Percentiles rank a stretch among this genome's conserved stretches.
phyloP scores from a whole-genome alignment of 2,329 filamentous ascomycete species.

The Paecilomyces niveus region DNA sequence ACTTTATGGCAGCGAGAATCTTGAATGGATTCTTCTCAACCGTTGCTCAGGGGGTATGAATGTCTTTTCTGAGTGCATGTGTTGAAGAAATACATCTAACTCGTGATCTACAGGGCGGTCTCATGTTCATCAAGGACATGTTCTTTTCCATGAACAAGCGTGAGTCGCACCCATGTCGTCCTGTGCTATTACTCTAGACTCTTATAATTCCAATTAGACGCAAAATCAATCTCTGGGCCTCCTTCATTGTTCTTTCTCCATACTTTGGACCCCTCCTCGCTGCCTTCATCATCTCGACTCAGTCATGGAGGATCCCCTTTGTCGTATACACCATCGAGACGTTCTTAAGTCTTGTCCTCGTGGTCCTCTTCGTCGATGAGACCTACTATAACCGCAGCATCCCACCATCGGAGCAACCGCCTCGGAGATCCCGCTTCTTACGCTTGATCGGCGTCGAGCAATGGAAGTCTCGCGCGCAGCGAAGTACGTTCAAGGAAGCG shows the following conservation, averaged over 20 bases:
- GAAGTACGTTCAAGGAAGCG: conserved; percentile 27
- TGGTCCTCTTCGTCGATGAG: conserved; percentile 30
- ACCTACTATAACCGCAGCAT: conserved; percentile 32
- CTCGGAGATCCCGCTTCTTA: conserved; percentile 19
- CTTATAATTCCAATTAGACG: too few relatives aligned
- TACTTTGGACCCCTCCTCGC: conserved; percentile 26
- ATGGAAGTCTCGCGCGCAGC: conserved; percentile 15
- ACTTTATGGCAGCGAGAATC: conserved; percentile 36
- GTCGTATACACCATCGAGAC: conserved; percentile 28
- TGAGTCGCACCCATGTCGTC: too few relatives aligned
- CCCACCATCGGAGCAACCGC: conserved; percentile 21
- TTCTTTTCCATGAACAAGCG: conserved; percentile 36
- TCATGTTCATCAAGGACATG: conserved; percentile 39
- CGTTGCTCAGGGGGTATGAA: conserved; percentile 31
- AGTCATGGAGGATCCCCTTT: conserved; percentile 30
- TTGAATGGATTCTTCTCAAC: conserved; percentile 41
- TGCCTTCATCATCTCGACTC: conserved; percentile 31
- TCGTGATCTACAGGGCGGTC: conserved; percentile 21
- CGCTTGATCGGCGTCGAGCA: conserved; percentile 31
- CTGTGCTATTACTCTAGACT: too few relatives aligned
- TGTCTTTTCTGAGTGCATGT: background rate
- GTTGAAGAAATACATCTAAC: background rate
- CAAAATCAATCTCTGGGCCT: conserved; percentile 34
- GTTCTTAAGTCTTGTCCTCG: conserved; percentile 23
- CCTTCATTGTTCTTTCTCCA: conserved; percentile 27